Conservation (phyloP, 768 basidiomycete species). For the Scleroderma citrinum region DNA sequence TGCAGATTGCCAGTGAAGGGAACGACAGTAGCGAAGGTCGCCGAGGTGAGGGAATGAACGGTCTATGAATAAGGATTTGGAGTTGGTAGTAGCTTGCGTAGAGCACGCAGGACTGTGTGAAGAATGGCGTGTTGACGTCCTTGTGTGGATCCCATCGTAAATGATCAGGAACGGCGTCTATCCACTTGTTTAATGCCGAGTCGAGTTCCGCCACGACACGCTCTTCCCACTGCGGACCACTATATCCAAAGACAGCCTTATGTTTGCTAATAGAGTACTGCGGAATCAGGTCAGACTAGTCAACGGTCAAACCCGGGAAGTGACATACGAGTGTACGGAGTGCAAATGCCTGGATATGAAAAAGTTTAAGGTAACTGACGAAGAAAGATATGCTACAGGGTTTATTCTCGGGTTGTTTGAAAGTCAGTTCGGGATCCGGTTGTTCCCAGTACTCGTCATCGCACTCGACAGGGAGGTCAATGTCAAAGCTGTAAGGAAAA, state of each 20-base stretch:
- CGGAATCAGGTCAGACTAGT: not conserved
- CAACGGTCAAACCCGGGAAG: not conserved
- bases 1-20: conserved; percentile 74
- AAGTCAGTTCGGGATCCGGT: conserved; percentile 40
- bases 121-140: conserved; percentile 28
- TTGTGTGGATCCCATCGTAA: conserved; percentile 41
- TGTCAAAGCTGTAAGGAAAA: conserved; percentile 42
- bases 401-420: conserved; percentile 58
- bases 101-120: conserved; percentile 47
- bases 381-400: conserved; percentile 52
- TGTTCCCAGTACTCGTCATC: conserved; percentile 67
- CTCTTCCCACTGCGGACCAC: conserved; percentile 53
- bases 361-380: conserved; percentile 46
- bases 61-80: conserved; percentile 71
- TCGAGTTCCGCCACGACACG: conserved; percentile 68
- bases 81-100: conserved; percentile 50
- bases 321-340: conserved; percentile 53
- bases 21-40: conserved; percentile 44
- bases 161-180: conserved; percentile 55
- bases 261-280: conserved; percentile 72
- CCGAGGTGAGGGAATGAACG: conserved; percentile 65
- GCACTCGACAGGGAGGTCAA: conserved; percentile 56
- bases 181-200: conserved; percentile 73
- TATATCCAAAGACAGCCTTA: conserved; percentile 45
- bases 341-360: conserved; percentile 57